phyloP scores from a whole-genome alignment of 225 moss, liverwort and hornwort genomes.

The Lunularia cruciata region DNA sequence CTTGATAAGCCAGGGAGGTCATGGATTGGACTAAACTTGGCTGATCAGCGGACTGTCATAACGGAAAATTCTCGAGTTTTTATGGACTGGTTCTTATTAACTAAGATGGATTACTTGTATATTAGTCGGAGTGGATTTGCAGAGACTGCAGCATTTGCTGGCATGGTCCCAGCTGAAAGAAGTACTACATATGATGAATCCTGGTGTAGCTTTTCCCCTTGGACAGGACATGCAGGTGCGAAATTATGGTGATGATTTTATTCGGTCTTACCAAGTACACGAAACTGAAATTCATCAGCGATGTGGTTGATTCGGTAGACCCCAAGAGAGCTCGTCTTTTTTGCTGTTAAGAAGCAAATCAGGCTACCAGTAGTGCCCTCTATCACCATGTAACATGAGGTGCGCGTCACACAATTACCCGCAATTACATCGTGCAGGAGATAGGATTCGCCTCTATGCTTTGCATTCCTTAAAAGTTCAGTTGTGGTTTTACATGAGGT shows the following conservation, averaged over 20 bases:
- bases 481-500: too few species aligned
- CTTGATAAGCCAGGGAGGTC: conserved; percentile 13
- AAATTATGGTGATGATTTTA: conserved; percentile 25
- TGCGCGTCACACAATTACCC: too few species aligned
- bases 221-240: conserved; percentile 10
- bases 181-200: not conserved
- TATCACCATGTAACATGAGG: too few species aligned
- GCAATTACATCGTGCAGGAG: too few species aligned
- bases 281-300: too few species aligned
- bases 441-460: too few species aligned
- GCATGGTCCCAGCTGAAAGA: conserved; percentile 20
- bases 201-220: conserved; percentile 8
- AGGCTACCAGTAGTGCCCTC: too few species aligned
- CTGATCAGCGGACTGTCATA: not conserved
- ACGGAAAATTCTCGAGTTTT: conserved; percentile 9
- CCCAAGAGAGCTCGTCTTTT: too few species aligned
- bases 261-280: too few species aligned
- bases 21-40: not conserved
- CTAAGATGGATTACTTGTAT: conserved; percentile 15
- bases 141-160: conserved; percentile 23
- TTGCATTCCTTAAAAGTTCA: too few species aligned
- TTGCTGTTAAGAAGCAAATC: too few species aligned
- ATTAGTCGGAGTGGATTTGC: conserved; percentile 24
- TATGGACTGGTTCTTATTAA: conserved; percentile 19
- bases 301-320: too few species aligned